Evolutionary conservation across 2,329 filamentous ascomycete species (phyloP).

Genomic region (Penicillium sp.): DNA sequence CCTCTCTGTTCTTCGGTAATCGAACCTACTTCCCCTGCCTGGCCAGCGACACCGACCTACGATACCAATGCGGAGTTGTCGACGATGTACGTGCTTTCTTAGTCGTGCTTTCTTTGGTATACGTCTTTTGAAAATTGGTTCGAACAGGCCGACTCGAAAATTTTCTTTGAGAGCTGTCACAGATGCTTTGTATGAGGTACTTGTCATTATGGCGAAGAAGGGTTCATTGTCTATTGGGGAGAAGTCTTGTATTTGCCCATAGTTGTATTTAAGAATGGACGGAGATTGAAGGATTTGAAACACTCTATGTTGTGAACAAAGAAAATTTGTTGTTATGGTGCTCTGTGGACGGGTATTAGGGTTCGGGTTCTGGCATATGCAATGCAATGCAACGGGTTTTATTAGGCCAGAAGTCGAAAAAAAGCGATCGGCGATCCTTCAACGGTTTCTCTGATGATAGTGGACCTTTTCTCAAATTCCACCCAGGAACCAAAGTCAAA

Average conservation of each 20-base stretch:
- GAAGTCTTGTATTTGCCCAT: not conserved
- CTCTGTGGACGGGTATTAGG: not conserved
- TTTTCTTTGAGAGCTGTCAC: conserved; percentile 37
- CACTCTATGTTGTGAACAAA: not conserved
- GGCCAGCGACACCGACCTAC: conserved; percentile 59
- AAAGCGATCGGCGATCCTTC: conserved; percentile 2
- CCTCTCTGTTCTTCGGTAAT: conserved; percentile 59
- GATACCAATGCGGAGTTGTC: conserved; percentile 53
- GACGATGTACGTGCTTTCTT: conserved; percentile 36
- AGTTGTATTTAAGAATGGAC: not conserved
- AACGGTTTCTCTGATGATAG: conserved; percentile 1
- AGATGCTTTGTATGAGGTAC: conserved; percentile 71
- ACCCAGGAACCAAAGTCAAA: not conserved
- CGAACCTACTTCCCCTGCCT: conserved; percentile 76
- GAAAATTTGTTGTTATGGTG: not conserved
- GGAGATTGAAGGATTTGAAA: not conserved
- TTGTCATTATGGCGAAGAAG: conserved; percentile 79
- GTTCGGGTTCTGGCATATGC: conserved; percentile 1
- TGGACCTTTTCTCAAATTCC: not conserved
- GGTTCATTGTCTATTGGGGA: conserved; percentile 54
- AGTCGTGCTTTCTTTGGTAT: conserved; percentile 8
- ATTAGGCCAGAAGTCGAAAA: not conserved
- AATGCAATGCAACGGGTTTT: not conserved
- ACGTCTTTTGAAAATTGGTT: not conserved
- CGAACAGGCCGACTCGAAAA: conserved; percentile 7